These are phyloP conservation scores for Rhizoctonia solani DNA, from an alignment of 1,284 basidiomycete species.

Conservation along the genomic window DNA sequence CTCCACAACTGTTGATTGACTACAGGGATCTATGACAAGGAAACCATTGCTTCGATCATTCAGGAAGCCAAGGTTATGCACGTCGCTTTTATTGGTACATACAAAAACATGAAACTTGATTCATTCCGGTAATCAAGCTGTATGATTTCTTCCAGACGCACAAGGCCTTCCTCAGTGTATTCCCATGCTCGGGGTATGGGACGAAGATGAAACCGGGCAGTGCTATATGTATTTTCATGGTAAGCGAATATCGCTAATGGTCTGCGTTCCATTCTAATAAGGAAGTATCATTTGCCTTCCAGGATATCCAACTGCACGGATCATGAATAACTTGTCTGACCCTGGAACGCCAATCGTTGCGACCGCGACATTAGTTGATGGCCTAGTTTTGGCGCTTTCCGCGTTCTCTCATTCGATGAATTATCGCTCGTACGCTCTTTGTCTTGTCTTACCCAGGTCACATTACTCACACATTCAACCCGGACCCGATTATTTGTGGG, in stretches of 20 bases:
- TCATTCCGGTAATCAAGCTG: neutral
- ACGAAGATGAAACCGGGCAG: constrained; percentile 41
- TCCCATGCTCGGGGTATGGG: constrained; percentile 42
- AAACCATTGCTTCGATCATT: constrained; percentile 39
- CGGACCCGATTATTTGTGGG: neutral
- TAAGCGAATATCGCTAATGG: constrained; percentile 10
- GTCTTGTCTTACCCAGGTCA: neutral
- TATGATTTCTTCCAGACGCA: constrained; percentile 29
- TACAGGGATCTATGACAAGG: constrained; percentile 28
- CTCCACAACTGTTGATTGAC: neutral
- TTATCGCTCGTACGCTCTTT: constrained; percentile 39
- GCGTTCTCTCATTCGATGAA: constrained; percentile 42
- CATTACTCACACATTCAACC: constrained; percentile 1
- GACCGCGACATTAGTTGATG: constrained; percentile 43
- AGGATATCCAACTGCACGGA: constrained; percentile 42
- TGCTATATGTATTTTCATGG: constrained; percentile 42
- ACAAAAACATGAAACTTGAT: neutral
- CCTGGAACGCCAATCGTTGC: constrained; percentile 42
- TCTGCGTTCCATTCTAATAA: too few species aligned
- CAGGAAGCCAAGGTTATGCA: constrained; percentile 41
- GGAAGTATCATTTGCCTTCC: too few species aligned
- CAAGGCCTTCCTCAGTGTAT: constrained; percentile 43
- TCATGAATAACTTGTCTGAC: constrained; percentile 41
- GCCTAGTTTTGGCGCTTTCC: constrained; percentile 42
- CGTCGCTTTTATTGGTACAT: constrained; percentile 39